Evolutionary conservation across 2,329 filamentous ascomycete species (phyloP), one percentile per base, ranked within the genome.

Genomic region (Alternaria arbusti): DNA sequence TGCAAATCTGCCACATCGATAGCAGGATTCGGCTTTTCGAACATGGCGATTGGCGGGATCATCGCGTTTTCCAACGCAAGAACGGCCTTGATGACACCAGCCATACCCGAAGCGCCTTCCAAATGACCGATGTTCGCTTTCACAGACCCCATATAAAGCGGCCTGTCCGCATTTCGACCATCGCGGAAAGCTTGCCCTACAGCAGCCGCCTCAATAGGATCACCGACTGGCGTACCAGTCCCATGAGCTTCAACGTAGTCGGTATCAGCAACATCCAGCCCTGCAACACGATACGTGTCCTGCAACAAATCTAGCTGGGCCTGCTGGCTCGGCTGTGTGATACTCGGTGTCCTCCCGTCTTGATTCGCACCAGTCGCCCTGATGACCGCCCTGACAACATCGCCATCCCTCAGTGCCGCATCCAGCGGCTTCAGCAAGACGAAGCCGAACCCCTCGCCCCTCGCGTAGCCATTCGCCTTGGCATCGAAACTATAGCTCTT

Each of bases 371-470:
- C 72, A 5, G 61, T 68, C 0, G 70, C 68, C 36, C 69, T 64
- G 2, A 77, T 59, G 2, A 74, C 59, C 5, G 69, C 74, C 8
- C 65, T 54, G 17, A 77, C 69, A 13, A 70, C 55, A 22, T 77
- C 70, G 5, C 63, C 55, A 51, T 73, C 70, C 9, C 32, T 40
- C 2, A 57, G 4, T 1, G 60, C 60, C 5, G 23, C 28, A 15
- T 44, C 32, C n/a, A 63, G 60, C 1, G 54, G 61, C 32, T 74
- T 75, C 10, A 76, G 89, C 89, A 90, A 70, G 17, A 89, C 74
- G 2, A 89, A 68, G 82, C 86, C 23, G 86, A 80, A 1, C 0
- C 88, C 89, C 67, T 91, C 89, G 1, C 88, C 89, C 26, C 88
- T 82, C 0, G 85, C 88, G 69, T 90, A 91, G 0, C 89, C 89